Percentiles rank a stretch among this genome's conserved stretches.
phyloP scores from a whole-genome alignment of 192 early-diverging fungal species.

The Backusella liffmaniae region DNA sequence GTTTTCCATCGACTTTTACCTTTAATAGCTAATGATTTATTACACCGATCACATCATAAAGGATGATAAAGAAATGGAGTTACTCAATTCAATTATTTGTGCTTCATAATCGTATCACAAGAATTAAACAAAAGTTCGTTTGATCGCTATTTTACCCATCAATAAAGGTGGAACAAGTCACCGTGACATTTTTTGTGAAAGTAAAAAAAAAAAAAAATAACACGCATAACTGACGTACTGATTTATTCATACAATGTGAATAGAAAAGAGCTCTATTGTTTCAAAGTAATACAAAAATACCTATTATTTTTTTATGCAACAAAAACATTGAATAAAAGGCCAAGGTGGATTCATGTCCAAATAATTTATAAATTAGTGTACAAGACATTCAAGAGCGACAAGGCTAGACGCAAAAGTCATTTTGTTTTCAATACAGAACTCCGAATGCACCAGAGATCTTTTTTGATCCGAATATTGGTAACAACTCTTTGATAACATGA shows the following conservation, averaged over 20 bases:
- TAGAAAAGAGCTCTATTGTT: neutral
- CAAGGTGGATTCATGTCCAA: neutral
- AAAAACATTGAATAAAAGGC: neutral
- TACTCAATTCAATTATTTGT: neutral
- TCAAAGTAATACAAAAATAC: no score
- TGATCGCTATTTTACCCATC: neutral
- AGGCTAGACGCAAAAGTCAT: neutral
- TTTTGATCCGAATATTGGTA: conserved; percentile 7
- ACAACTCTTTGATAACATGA: neutral
- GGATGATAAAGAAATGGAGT: neutral
- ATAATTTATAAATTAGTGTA: neutral
- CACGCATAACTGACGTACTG: neutral
- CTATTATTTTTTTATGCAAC: neutral
- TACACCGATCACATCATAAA: neutral
- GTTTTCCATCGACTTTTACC: neutral
- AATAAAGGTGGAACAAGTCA: neutral
- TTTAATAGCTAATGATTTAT: neutral
- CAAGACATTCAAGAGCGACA: neutral
- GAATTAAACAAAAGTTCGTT: neutral
- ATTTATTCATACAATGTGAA: neutral
- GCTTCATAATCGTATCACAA: neutral
- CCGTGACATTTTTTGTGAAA: neutral
- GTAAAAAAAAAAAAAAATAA: neutral
- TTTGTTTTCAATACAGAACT: neutral
- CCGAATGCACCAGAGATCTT: neutral